phyloP scores from a whole-genome alignment of 2,329 filamentous ascomycete species.

The Botrytis medusae region DNA sequence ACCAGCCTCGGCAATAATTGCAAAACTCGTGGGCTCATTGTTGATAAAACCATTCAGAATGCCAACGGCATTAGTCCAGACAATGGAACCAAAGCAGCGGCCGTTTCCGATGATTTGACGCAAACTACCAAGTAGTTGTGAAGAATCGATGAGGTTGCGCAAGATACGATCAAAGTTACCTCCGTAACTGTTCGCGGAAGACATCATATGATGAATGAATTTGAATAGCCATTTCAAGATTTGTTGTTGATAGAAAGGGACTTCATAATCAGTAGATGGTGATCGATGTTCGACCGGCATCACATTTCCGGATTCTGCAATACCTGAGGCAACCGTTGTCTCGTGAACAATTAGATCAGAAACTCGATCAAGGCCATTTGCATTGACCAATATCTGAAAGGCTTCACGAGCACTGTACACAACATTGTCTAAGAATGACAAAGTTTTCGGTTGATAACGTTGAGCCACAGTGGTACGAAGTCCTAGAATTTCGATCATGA shows the following conservation, averaged over 20 bases:
- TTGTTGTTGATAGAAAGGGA: conserved; percentile 91
- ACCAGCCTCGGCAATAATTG: conserved; percentile 90
- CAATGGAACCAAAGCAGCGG: conserved; percentile 79
- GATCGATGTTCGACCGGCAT: conserved; percentile 73
- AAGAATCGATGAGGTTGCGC: conserved; percentile 91
- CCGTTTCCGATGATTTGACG: conserved; percentile 80
- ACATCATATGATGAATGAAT: conserved; percentile 95
- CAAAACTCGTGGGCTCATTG: conserved; percentile 96
- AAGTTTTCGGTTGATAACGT: conserved; percentile 77
- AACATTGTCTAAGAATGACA: conserved; percentile 85
- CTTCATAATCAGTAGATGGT: conserved; percentile 84
- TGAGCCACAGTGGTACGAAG: conserved; percentile 80
- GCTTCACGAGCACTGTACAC: conserved; percentile 84
- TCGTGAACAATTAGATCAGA: conserved; percentile 83
- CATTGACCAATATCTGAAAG: conserved; percentile 77
- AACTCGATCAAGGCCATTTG: conserved; percentile 84
- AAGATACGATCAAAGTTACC: conserved; percentile 87
- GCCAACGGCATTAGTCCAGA: conserved; percentile 92
- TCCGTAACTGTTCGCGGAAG: conserved; percentile 64
- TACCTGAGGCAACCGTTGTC: conserved; percentile 66
- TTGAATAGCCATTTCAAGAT: conserved; percentile 92
- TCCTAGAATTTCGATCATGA: conserved; percentile 84
- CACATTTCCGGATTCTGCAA: conserved; percentile 67
- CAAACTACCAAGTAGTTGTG: conserved; percentile 76
- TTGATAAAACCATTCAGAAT: conserved; percentile 97